phyloP scores from a whole-genome alignment of 2,329 filamentous ascomycete genomes.

The Fusarium veterinarium region DNA sequence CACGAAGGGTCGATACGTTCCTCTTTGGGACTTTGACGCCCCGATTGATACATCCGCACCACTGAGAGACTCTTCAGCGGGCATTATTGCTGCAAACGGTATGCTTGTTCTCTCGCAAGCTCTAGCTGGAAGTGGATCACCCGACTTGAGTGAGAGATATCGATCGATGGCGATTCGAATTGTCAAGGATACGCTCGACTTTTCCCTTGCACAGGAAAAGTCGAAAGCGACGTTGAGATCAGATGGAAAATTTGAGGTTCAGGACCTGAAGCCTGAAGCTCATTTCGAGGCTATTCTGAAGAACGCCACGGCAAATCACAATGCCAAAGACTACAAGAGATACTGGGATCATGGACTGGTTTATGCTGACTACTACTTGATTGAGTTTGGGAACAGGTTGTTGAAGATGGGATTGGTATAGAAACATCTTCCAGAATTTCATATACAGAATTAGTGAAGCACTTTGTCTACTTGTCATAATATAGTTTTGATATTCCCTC shows the following conservation, averaged over 20 bases:
- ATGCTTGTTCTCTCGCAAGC: constrained; percentile 53
- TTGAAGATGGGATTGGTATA: constrained; percentile 29
- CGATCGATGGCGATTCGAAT: constrained; percentile 45
- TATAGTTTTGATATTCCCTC: background rate
- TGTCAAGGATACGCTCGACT: constrained; percentile 46
- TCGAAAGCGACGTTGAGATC: background rate
- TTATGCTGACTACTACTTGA: constrained; percentile 62
- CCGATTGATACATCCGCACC: constrained; percentile 49
- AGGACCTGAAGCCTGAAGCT: background rate
- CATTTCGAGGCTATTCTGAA: constrained; percentile 49
- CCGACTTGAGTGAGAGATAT: constrained; percentile 37
- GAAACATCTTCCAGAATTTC: background rate
- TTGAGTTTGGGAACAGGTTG: constrained; percentile 45
- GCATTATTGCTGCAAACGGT: constrained; percentile 54
- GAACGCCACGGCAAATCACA: constrained; percentile 52
- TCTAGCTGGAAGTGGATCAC: constrained; percentile 32
- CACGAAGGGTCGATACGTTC: constrained; percentile 44
- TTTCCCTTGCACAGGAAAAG: constrained; percentile 42
- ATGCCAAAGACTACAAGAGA: constrained; percentile 45
- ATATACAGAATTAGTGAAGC: background rate
- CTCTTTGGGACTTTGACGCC: constrained; percentile 61
- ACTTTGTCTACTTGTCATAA: no score
- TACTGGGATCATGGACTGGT: constrained; percentile 57
- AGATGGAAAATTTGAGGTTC: background rate
- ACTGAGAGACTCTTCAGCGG: constrained; percentile 52